A percentile compares a stretch with the other conserved stretches of the same genome.
phyloP scores from a whole-genome alignment of 257 asterid genomes.

The Petrea volubilis region DNA sequence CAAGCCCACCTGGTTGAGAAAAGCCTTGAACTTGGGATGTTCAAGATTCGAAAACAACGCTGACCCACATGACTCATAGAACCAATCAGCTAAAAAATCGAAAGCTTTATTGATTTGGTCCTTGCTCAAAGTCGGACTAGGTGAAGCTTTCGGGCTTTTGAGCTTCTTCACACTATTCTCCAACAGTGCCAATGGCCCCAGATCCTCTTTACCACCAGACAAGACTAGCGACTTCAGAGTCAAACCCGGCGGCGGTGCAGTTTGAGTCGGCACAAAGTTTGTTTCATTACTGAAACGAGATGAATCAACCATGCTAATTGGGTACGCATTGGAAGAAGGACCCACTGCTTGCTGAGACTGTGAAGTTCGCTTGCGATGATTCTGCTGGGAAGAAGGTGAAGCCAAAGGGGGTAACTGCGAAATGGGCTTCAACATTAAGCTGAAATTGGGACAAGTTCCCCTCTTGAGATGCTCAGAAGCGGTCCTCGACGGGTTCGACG shows the following conservation, averaged over 20 bases:
- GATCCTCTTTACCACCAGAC: slow-evolving; percentile 86
- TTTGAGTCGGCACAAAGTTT: slow-evolving; percentile 30
- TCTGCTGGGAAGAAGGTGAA: slow-evolving; percentile 65
- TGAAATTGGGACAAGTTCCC: slow-evolving; percentile 80
- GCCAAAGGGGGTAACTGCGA: slow-evolving; percentile 71
- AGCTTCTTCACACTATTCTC: slow-evolving; percentile 86
- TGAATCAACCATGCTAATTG: slow-evolving; percentile 42
- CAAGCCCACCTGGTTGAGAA: slow-evolving; percentile 73
- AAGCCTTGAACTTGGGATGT: slow-evolving; percentile 81
- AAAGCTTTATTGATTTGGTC: slow-evolving; percentile 62
- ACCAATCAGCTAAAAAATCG: slow-evolving; percentile 71
- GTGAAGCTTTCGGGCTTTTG: slow-evolving; percentile 61
- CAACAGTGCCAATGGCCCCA: slow-evolving; percentile 74
- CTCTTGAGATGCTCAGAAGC: slow-evolving; percentile 84
- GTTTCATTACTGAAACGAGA: slow-evolving; percentile 28
- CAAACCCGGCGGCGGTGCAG: slow-evolving; percentile 27
- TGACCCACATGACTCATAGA: slow-evolving; percentile 69
- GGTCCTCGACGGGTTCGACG: slow-evolving; percentile 86
- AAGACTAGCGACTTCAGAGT: slow-evolving; percentile 45
- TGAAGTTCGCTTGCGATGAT: slow-evolving; percentile 61
- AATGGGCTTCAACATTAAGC: slow-evolving; percentile 50
- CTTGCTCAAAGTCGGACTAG: slow-evolving; percentile 54
- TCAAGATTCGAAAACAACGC: slow-evolving; percentile 66
- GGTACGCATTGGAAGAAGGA: slow-evolving; percentile 44
- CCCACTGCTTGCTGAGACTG: slow-evolving; percentile 34